Conservation (phyloP, 257 asterid genomes). For the Nicotiana tomentosiformis region DNA sequence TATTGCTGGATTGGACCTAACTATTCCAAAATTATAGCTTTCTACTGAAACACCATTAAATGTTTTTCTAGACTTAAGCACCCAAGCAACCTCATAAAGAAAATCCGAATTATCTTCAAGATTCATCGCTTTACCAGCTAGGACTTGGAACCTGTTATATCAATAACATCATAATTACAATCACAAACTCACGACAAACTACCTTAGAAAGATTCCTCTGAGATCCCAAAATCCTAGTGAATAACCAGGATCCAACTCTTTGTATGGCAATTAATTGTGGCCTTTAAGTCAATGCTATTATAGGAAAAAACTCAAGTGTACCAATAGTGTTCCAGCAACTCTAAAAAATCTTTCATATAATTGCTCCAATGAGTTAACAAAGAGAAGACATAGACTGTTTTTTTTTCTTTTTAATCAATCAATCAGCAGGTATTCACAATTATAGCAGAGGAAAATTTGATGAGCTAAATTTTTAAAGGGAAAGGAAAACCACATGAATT, state of each 20-base stretch:
- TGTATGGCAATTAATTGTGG: neutral
- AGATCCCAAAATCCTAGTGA: neutral
- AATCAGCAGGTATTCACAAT: neutral
- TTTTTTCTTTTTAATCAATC: neutral
- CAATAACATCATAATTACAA: neutral
- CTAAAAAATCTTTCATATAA: neutral
- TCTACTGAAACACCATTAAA: neutral
- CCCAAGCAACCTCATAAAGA: neutral
- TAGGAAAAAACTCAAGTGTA: neutral
- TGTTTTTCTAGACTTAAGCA: neutral
- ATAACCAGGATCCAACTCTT: neutral
- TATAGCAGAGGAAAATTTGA: too few relatives aligned
- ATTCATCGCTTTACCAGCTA: neutral
- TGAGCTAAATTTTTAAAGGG: neutral
- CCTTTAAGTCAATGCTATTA: neutral
- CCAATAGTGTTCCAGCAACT: neutral
- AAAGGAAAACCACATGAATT: slow-evolving; percentile 13
- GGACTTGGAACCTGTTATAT: neutral
- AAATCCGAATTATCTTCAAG: neutral
- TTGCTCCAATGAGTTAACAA: neutral
- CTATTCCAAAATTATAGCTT: neutral
- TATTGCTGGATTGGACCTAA: neutral
- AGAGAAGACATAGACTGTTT: neutral
- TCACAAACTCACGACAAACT: neutral
- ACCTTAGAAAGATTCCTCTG: neutral